Conservation (phyloP, 805 yeast species). For the Sugiyamaella americana region DNA sequence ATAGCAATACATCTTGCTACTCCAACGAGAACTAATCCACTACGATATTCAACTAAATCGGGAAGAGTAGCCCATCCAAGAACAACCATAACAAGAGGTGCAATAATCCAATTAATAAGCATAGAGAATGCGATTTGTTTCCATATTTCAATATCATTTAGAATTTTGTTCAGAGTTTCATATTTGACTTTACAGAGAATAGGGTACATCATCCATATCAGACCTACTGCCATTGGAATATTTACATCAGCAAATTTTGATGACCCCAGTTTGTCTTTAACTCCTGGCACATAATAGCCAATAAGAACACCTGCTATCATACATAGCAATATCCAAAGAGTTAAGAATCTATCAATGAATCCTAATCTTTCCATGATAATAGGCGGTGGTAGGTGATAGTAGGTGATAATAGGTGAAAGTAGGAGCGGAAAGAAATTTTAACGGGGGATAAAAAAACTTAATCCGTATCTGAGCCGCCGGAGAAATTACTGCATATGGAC, state of each 20-base stretch:
- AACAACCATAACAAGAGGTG: constrained; percentile 50
- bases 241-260: constrained; percentile 23
- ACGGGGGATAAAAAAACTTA: too few relatives aligned
- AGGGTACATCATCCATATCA: constrained; percentile 53
- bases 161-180: constrained; percentile 37
- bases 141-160: constrained; percentile 23
- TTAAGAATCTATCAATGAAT: constrained; percentile 21
- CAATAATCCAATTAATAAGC: constrained; percentile 48
- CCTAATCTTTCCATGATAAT: constrained; percentile 1
- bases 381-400: too few relatives aligned
- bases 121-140: constrained; percentile 37
- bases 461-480: too few relatives aligned
- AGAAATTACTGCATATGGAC: too few relatives aligned
- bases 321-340: constrained; percentile 26
- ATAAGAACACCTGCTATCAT: constrained; percentile 26
- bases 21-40: constrained; percentile 55
- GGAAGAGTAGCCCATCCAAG: constrained; percentile 48
- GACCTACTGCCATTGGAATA: constrained; percentile 37
- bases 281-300: constrained; percentile 23
- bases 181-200: constrained; percentile 50
- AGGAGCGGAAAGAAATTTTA: too few relatives aligned
- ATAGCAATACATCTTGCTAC: constrained; percentile 57
- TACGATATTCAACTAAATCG: constrained; percentile 43
- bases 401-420: too few relatives aligned
- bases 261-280: constrained; percentile 19